Base-by-base conservation (phyloP, 2,329 filamentous ascomycete species). In the Ascochyta fabae region DNA sequence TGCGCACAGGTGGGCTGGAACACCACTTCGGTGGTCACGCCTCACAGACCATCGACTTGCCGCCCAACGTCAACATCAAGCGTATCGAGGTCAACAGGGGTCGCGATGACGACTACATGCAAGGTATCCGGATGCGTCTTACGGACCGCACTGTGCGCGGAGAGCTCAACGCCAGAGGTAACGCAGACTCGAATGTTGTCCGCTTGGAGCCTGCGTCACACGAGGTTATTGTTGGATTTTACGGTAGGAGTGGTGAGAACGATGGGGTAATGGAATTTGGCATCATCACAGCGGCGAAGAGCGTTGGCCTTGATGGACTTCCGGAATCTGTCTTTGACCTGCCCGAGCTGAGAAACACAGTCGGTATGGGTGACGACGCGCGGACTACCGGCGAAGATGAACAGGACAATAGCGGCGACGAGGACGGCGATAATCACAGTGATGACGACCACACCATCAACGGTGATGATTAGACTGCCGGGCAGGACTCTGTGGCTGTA, bases 181-280 rank as follows among this genome's bases (percentile, higher is more conserved):
- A 48, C 53, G 6, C 43, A 35, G 27, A 27, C 2, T 26, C 19
- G 4, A 62, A 61, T 49, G 43, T 72, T 47, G 53, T 64, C 15
- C 49, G 60, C 36, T 60, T 75, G 61, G 71, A 72, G 47, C 71
- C 76, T 1, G 66, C 56, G 1, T 38, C 55, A 0, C 68, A 72
- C 24, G 75, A 82, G 46, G 70, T 70, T 12, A 77, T 83, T 40
- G 70, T 83, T 8, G 80, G 80, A 0, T 82, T 83, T 58, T 81
- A 70, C 53, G 80, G 80, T 2, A 66, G 61, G 44, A 80, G 75
- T 51, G 60, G 48, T 8, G 31, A 33, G 24, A 34, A 72, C 59
- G 48, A 38, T 43, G 60, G 59, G 4, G 53, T 67, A 1, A 39
- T 63, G 35, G 76, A 81, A 58, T 82, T 83, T 66, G 81, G 80